These are phyloP conservation scores for Phytophthora citrophthora DNA, from an alignment of 352 stramenopile species.

Conservation along the genomic window DNA sequence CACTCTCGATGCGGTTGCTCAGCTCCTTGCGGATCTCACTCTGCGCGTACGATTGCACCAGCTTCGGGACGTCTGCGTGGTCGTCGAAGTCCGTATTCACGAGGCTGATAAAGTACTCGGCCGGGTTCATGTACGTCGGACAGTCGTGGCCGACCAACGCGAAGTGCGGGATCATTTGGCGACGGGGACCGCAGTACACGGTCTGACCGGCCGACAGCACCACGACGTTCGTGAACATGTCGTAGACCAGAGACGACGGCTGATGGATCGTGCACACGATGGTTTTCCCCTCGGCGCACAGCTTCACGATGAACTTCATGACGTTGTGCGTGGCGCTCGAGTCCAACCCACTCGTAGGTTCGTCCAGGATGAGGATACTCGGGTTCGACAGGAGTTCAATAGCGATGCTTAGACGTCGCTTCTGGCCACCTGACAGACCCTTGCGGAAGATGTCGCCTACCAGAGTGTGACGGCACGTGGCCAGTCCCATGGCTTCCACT, in stretches of 20 bases:
- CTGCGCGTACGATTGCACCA: constrained; percentile 29
- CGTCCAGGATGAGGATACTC: constrained; percentile 80
- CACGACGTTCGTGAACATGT: constrained; percentile 49
- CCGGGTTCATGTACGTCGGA: constrained; percentile 59
- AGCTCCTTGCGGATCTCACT: constrained; percentile 23
- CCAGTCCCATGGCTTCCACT: constrained; percentile 66
- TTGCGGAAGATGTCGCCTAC: constrained; percentile 82
- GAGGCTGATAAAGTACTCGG: constrained; percentile 56
- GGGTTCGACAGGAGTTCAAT: constrained; percentile 81
- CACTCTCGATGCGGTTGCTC: constrained; percentile 8
- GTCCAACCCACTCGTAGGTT: constrained; percentile 70
- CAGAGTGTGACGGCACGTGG: constrained; percentile 50
- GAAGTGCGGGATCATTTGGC: constrained; percentile 49
- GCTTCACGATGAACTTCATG: constrained; percentile 30
- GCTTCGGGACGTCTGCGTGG: constrained; percentile 32
- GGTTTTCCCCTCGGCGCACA: constrained; percentile 32
- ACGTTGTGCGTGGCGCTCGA: constrained; percentile 24
- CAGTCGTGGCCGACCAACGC: constrained; percentile 34
- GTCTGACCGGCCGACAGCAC: constrained; percentile 71
- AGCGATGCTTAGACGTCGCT: constrained; percentile 76
- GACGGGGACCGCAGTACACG: constrained; percentile 77
- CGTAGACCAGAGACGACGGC: constrained; percentile 63
- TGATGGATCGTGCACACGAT: constrained; percentile 94
- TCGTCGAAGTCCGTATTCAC: constrained; percentile 72
- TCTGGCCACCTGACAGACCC: constrained; percentile 81